Percentiles rank a stretch among this genome's conserved stretches.
These are phyloP conservation scores for Penicillium macrosclerotiorum DNA, from an alignment of 495 filamentous ascomycete species.

Conservation along the genomic window DNA sequence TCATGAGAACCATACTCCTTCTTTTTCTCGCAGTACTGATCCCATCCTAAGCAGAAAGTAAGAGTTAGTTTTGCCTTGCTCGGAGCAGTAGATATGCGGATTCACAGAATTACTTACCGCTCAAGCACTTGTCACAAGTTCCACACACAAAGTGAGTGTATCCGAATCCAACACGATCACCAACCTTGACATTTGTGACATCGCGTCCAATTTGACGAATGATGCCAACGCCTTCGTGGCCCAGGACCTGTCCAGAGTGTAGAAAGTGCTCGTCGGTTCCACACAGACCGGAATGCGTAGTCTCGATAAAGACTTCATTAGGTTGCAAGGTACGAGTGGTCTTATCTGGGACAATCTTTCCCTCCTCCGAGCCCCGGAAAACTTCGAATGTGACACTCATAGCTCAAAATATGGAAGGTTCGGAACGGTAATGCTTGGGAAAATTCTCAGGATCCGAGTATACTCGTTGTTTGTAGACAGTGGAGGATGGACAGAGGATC, in stretches of 20 bases:
- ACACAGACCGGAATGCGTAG: constrained; percentile 44
- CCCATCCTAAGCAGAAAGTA: constrained; percentile 25
- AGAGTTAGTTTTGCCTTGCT: background rate
- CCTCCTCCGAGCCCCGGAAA: constrained; percentile 31
- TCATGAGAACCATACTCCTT: constrained; percentile 48
- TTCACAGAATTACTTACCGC: constrained; percentile 26
- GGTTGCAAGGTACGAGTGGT: constrained; percentile 24
- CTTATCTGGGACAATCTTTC: constrained; percentile 29
- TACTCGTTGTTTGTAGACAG: no score
- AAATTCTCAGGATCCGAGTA: background rate
- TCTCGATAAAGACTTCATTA: constrained; percentile 45
- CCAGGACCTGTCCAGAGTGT: constrained; percentile 29
- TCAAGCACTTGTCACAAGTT: constrained; percentile 51
- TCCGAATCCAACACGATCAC: constrained; percentile 54
- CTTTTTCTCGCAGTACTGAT: constrained; percentile 51
- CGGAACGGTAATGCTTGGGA: background rate
- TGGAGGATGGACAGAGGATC: no score
- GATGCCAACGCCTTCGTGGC: constrained; percentile 55
- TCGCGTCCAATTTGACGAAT: constrained; percentile 50
- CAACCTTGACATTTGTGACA: constrained; percentile 46
- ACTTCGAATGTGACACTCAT: constrained; percentile 35
- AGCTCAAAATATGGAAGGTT: background rate
- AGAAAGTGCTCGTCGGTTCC: constrained; percentile 45
- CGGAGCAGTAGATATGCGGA: no score
- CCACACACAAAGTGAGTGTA: constrained; percentile 48